Conservation (phyloP, 2,329 filamentous ascomycete species). For the Nannizziopsis arthrosporioides region DNA sequence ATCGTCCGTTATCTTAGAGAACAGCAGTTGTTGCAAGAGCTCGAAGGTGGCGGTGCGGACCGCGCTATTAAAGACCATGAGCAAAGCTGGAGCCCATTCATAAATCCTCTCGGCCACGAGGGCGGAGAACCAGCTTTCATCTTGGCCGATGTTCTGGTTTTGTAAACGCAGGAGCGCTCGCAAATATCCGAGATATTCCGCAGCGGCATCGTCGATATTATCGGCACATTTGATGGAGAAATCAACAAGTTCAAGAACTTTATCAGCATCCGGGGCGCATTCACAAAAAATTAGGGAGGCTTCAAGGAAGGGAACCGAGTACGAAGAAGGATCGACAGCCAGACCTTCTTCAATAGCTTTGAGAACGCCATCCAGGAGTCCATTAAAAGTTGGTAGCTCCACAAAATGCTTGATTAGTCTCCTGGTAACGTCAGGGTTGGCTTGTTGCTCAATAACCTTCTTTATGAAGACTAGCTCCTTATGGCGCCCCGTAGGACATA, state of each 20-base stretch:
- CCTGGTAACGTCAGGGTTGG: slow-evolving; percentile 43
- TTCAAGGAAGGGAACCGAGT: slow-evolving; percentile 47
- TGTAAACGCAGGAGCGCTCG: slow-evolving; percentile 33
- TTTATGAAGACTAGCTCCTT: slow-evolving; percentile 37
- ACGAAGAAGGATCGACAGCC: slow-evolving; percentile 38
- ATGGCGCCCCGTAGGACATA: slow-evolving; percentile 26
- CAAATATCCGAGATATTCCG: slow-evolving; percentile 43
- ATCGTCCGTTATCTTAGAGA: slow-evolving; percentile 27
- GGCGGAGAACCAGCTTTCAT: slow-evolving; percentile 26
- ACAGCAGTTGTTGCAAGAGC: slow-evolving; percentile 34
- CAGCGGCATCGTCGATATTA: slow-evolving; percentile 39
- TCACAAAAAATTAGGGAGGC: slow-evolving; percentile 45
- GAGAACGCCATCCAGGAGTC: slow-evolving; percentile 39
- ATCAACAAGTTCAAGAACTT: slow-evolving; percentile 30
- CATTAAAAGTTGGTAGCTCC: slow-evolving; percentile 40
- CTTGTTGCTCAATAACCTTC: slow-evolving; percentile 53
- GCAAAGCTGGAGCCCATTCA: slow-evolving; percentile 42
- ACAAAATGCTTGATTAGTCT: slow-evolving; percentile 46
- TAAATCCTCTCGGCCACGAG: slow-evolving; percentile 33
- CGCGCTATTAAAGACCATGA: slow-evolving; percentile 39
- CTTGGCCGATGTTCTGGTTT: slow-evolving; percentile 29
- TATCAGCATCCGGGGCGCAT: slow-evolving; percentile 26
- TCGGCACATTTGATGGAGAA: slow-evolving; percentile 37
- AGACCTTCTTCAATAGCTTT: slow-evolving; percentile 45
- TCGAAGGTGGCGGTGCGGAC: slow-evolving; percentile 38